phyloP scores from a whole-genome alignment of 371 early-diverging fungal species.

The Mortierella sp. region DNA sequence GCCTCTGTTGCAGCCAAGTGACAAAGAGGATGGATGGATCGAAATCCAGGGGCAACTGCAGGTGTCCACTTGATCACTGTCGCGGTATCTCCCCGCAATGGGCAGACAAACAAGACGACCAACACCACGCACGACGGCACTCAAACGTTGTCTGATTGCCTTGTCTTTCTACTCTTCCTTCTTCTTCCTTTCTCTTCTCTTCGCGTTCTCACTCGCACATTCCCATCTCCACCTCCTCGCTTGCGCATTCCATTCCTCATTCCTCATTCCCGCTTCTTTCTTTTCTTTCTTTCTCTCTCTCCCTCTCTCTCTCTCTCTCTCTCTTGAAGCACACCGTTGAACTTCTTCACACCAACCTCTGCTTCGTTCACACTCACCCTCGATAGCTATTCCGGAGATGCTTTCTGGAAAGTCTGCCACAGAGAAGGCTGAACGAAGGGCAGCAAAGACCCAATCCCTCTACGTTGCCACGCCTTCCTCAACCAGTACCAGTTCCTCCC shows the following conservation, averaged over 20 bases:
- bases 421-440: conserved; percentile 48
- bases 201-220: background rate
- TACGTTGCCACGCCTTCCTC: conserved; percentile 51
- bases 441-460: conserved; percentile 56
- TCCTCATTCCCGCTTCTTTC: conserved; percentile 23
- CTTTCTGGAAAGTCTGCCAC: conserved; percentile 47
- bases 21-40: background rate
- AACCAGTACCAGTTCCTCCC: conserved; percentile 7
- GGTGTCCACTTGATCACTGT: background rate
- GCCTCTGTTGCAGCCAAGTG: background rate
- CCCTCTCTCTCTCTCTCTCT: no score
- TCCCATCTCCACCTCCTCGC: background rate
- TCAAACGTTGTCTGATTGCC: background rate
- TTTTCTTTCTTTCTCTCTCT: background rate
- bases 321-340: background rate
- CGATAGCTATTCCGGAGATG: conserved; percentile 19
- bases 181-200: background rate
- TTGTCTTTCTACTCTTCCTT: background rate
- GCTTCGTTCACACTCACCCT: background rate
- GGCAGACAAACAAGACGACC: background rate
- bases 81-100: background rate
- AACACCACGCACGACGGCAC: background rate
- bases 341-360: background rate
- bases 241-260: conserved; percentile 11
- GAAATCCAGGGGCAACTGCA: background rate